Evolutionary conservation across 2,329 filamentous ascomycete species (phyloP).

Genomic region (Penicillium sp.): DNA sequence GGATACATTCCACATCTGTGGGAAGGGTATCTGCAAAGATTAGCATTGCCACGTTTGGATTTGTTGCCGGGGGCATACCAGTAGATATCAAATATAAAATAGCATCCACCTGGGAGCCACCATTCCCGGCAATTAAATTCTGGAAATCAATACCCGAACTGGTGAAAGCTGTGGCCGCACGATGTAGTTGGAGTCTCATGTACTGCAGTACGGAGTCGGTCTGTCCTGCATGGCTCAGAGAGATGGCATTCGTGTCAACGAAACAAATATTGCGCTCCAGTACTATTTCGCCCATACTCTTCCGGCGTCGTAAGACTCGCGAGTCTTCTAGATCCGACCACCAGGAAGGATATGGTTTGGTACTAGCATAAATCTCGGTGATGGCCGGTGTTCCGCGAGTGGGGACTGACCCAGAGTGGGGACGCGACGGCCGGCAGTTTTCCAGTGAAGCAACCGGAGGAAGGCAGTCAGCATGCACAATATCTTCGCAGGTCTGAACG

Average conservation of each 20-base stretch:
- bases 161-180: conserved; percentile 59
- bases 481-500: conserved; percentile 80
- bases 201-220: conserved; percentile 66
- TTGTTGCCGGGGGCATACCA: conserved; percentile 52
- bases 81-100: conserved; percentile 77
- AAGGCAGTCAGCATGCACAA: conserved; percentile 76
- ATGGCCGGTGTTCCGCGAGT: conserved; percentile 41
- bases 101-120: conserved; percentile 78
- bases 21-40: conserved; percentile 52
- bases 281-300: conserved; percentile 71
- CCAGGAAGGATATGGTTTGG: conserved; percentile 83
- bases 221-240: conserved; percentile 52
- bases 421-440: conserved; percentile 23
- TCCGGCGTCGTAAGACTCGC: conserved; percentile 59
- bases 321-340: conserved; percentile 76
- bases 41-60: background rate
- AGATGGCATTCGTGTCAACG: conserved; percentile 70
- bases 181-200: conserved; percentile 66
- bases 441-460: conserved; percentile 18
- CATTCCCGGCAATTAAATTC: conserved; percentile 73
- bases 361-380: conserved; percentile 73
- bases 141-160: conserved; percentile 72
- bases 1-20: conserved; percentile 69
- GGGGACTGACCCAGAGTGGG: conserved; percentile 19
- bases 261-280: conserved; percentile 93